Conservation (phyloP, 1,284 basidiomycete genomes). For the Ceratobasidium papillatum region DNA sequence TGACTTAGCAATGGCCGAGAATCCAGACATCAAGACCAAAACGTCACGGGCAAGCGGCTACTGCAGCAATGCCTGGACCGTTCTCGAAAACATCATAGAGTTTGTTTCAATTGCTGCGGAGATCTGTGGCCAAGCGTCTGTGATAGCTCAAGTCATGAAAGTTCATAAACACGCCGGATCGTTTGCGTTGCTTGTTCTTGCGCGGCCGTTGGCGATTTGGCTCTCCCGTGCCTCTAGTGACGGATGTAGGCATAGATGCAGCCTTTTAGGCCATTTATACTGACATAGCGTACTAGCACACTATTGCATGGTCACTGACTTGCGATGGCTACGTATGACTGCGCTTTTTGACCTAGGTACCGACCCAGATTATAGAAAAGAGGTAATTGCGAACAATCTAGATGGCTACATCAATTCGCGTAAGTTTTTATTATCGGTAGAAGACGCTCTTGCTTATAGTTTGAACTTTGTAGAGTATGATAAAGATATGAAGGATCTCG, state of each 20-base stretch:
- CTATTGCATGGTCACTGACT: slow-evolving; percentile 33
- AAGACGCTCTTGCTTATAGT: not conserved
- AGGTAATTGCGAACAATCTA: slow-evolving; percentile 29
- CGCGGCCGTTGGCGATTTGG: slow-evolving; percentile 12
- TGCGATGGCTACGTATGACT: slow-evolving; percentile 26
- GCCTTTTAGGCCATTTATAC: too few relatives aligned
- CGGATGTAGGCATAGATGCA: not conserved
- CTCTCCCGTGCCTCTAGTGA: not conserved
- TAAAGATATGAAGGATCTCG: slow-evolving; percentile 15
- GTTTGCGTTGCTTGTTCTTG: slow-evolving; percentile 22
- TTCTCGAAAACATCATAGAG: slow-evolving; percentile 14
- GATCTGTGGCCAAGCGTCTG: slow-evolving; percentile 26
- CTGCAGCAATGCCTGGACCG: slow-evolving; percentile 18
- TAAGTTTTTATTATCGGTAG: not conserved
- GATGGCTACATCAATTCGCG: slow-evolving; percentile 36
- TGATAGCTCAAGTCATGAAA: slow-evolving; percentile 9
- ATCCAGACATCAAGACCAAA: slow-evolving; percentile 32
- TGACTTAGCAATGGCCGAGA: slow-evolving; percentile 33
- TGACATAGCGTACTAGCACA: slow-evolving; percentile 15
- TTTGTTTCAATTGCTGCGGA: slow-evolving; percentile 15
- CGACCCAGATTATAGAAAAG: slow-evolving; percentile 15
- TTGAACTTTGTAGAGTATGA: slow-evolving; percentile 1
- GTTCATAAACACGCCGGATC: slow-evolving; percentile 1
- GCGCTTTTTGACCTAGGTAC: slow-evolving; percentile 22
- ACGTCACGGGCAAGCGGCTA: slow-evolving; percentile 14